Evolutionary conservation across 331 rosid genomes (phyloP).

Genomic region (Quercus lobata): DNA sequence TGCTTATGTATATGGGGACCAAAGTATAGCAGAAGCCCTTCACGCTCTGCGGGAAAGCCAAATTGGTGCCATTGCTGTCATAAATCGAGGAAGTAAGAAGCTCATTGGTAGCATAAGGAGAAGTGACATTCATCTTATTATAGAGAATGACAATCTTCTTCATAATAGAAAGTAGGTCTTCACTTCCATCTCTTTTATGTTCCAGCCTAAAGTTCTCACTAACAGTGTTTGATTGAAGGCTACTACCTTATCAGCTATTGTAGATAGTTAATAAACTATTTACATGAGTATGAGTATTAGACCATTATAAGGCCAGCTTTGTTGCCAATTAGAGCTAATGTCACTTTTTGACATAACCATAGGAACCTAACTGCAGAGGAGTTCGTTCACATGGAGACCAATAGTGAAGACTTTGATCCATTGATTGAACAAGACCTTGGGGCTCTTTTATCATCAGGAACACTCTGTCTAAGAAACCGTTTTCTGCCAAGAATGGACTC

Average conservation of each 20-base stretch:
- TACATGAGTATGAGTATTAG: not conserved
- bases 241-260: not conserved
- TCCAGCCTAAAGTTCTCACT: not conserved
- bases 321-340: slow-evolving; percentile 1
- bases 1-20: slow-evolving; percentile 44
- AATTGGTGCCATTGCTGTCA: slow-evolving; percentile 43
- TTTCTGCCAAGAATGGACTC: slow-evolving; percentile 44
- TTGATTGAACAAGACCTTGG: slow-evolving; percentile 17
- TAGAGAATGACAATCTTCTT: slow-evolving; percentile 36
- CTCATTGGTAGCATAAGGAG: slow-evolving; percentile 57
- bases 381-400: slow-evolving; percentile 38
- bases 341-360: slow-evolving; percentile 14
- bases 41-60: slow-evolving; percentile 37
- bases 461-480: slow-evolving; percentile 26
- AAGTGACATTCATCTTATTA: slow-evolving; percentile 39
- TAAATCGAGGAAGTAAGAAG: slow-evolving; percentile 34
- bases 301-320: not conserved
- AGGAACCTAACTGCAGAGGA: slow-evolving; percentile 41
- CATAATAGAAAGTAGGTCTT: slow-evolving; percentile 37
- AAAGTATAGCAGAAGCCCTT: slow-evolving; percentile 53
- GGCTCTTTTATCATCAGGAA: slow-evolving; percentile 21
- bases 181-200: not conserved
- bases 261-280: not conserved
- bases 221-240: not conserved
- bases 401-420: slow-evolving; percentile 10